phyloP scores from a whole-genome alignment of 208 protist genomes.

The Acanthamoeba sp. region DNA sequence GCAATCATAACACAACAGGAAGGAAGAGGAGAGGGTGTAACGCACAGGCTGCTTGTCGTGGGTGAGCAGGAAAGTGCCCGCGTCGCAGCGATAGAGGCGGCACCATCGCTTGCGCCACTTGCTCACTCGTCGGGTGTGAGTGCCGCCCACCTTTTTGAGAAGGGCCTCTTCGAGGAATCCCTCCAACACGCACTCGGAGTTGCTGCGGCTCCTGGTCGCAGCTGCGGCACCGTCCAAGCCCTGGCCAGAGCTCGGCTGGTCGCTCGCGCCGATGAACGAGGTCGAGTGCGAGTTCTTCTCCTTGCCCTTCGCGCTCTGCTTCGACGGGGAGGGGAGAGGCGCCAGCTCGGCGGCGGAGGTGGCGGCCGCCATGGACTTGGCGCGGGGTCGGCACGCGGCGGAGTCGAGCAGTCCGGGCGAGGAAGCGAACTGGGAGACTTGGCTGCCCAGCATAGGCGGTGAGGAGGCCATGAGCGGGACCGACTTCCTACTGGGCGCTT shows the following conservation, averaged over 20 bases:
- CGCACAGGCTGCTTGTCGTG: conserved; percentile 10
- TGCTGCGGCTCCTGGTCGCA: neutral
- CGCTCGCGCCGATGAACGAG: neutral
- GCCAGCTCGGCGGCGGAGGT: neutral
- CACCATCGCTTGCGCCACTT: conserved; percentile 32
- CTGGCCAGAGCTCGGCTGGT: too few relatives aligned
- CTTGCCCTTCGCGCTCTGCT: too few relatives aligned
- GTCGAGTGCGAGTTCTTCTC: too few relatives aligned
- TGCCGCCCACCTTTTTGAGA: neutral
- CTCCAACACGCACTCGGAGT: neutral
- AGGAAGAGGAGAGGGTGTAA: neutral
- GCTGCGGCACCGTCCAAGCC: neutral
- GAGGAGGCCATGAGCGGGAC: neutral
- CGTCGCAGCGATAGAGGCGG: neutral
- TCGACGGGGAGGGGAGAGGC: too few relatives aligned
- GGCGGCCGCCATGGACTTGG: neutral
- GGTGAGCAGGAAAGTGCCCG: neutral
- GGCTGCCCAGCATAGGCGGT: too few relatives aligned
- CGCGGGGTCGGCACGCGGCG: too few relatives aligned
- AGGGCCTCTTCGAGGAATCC: neutral
- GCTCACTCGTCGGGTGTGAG: neutral
- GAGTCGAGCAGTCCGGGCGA: neutral
- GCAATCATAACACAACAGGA: too few relatives aligned
- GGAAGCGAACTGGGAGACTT: neutral
- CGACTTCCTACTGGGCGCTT: too few relatives aligned